These are phyloP conservation scores for Aristolochia contorta DNA, from an alignment of 164 flowering plant genomes.

Conservation along the genomic window DNA sequence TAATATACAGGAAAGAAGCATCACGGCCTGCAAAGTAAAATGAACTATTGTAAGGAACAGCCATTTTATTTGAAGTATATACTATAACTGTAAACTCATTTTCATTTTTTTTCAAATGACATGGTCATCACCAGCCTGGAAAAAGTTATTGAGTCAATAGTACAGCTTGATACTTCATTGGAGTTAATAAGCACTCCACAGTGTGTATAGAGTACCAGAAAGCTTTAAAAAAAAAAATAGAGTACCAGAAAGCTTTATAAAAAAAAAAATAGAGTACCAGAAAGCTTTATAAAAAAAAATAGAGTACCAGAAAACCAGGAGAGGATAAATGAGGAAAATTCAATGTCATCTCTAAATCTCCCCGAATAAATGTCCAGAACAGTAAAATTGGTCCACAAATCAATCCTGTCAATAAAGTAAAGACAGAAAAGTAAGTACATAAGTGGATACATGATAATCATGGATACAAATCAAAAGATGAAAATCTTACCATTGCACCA, in stretches of 20 bases:
- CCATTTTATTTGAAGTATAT: no score
- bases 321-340: constrained; percentile 60
- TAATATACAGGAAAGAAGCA: constrained; percentile 74
- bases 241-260: constrained; percentile 54
- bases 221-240: constrained; percentile 17
- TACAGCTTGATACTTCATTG: no score
- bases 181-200: no score
- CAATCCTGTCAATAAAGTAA: constrained; percentile 36
- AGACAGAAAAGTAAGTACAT: background rate
- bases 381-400: constrained; percentile 75
- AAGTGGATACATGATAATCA: background rate
- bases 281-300: constrained; percentile 25
- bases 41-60: background rate
- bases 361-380: constrained; percentile 70
- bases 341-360: constrained; percentile 56
- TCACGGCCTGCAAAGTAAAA: constrained; percentile 50
- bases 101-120: no score
- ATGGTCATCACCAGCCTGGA: no score
- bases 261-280: constrained; percentile 36
- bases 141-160: no score
- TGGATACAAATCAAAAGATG: background rate
- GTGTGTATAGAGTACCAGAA: constrained; percentile 45
- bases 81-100: no score
- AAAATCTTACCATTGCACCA: constrained; percentile 76
- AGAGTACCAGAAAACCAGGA: constrained; percentile 77